phyloP scores from a whole-genome alignment of 306 rosid genomes.

The Corylus avellana region DNA sequence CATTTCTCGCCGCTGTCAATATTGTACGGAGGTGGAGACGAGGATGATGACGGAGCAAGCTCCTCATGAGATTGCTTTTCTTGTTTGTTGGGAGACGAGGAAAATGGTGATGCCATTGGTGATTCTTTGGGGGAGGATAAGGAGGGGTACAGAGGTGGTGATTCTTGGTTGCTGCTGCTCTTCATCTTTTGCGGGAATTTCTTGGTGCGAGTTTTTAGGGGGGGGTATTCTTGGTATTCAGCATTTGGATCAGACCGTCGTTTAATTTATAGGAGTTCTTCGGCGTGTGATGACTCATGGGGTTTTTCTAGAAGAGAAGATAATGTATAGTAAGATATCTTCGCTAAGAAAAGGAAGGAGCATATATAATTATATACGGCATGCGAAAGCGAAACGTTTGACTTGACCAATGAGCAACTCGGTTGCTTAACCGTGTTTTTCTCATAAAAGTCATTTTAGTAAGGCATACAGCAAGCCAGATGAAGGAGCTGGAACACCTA shows the following conservation, averaged over 20 bases:
- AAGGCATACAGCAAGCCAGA: too few species aligned
- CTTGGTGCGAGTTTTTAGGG: neutral
- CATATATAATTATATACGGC: neutral
- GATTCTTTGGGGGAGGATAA: constrained; percentile 14
- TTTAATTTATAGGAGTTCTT: neutral
- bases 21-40: neutral
- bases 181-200: neutral
- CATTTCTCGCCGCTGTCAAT: constrained; percentile 17
- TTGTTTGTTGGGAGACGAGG: neutral
- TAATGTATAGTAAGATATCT: too few species aligned
- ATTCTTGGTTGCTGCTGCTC: neutral
- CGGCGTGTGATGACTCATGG: too few species aligned
- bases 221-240: constrained; percentile 2
- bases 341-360: neutral
- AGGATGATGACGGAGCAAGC: neutral
- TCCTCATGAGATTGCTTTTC: constrained; percentile 1
- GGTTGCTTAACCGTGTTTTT: constrained; percentile 42
- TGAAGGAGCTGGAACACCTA: too few species aligned
- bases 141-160: constrained; percentile 27
- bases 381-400: constrained; percentile 20
- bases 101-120: neutral
- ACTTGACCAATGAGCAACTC: neutral
- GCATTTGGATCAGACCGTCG: neutral
- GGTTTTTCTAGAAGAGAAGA: too few species aligned
- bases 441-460: too few species aligned